Evolutionary conservation across 169 alveolate species (phyloP), one percentile per base, ranked within the genome.

Genomic region (Cryptosporidium parvum): DNA sequence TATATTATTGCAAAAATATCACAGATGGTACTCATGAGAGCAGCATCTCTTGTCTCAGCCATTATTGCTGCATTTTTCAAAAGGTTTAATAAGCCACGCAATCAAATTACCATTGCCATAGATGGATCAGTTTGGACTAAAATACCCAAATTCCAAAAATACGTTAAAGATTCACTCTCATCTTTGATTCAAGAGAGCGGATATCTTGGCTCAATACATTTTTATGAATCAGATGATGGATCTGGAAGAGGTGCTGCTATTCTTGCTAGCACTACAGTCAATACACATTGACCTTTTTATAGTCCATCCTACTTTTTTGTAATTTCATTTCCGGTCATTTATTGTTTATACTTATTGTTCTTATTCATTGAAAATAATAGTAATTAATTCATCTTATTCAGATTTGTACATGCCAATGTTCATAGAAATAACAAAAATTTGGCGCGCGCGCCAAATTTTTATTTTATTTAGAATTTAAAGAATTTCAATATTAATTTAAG

Each of bases 181-280:
- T 29, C 7, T 21, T 35, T 75, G n/a, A 65, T 61, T 61, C 56
- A 48, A 48, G 56, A 48, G 18, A 48, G 23, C 6, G 73, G 65
- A 58, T 45, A 53, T n/a, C n/a, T 21, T 12, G 59, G 31, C 9
- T n/a, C 44, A 18, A 21, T 75, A 14, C 73, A 58, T n/a, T 56
- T 75, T 75, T 75, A 56, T 58, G 86, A 56, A 14, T 53, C 86
- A 52, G 86, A 58, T 14, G 86, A 75, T 42, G 86, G 86, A 3
- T 75, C 86, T 61, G 86, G 86, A 56, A 75, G 65, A 75, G 86
- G 86, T 58, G 86, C 86, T 26, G 86, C 86, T 8, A 33, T 75
- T 39, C 72, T 75, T 58, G 86, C 62, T 33, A 44, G 65, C 29
- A 48, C 59, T 23, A 39, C 58, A 0, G 12, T 12, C 9, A 6